Evolutionary conservation across 2,329 filamentous ascomycete species (phyloP).

Genomic region (Fusarium clavum): DNA sequence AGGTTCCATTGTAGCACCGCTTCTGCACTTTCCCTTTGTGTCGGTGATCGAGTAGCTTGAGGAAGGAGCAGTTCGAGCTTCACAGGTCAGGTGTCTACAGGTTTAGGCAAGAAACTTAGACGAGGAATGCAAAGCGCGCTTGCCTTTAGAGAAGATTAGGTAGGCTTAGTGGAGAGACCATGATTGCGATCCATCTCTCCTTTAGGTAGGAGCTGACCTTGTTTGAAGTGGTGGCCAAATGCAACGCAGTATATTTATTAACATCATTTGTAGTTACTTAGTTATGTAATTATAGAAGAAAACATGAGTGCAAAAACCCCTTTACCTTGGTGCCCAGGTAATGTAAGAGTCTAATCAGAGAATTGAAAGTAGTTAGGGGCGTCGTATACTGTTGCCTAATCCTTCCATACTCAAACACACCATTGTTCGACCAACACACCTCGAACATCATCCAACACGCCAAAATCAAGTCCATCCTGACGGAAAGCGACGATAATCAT

Average conservation of each 20-base stretch:
- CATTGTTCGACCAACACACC: conserved; percentile 55
- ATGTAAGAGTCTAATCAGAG: neutral
- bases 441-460: conserved; percentile 51
- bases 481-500: conserved; percentile 58
- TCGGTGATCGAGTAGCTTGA: neutral
- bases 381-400: neutral
- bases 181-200: neutral
- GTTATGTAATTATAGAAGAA: neutral
- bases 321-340: neutral
- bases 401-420: conserved; percentile 46
- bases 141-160: neutral
- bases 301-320: neutral
- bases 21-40: neutral
- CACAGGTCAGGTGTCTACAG: no score
- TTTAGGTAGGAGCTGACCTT: neutral
- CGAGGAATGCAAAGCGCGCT: neutral
- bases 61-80: neutral
- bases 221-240: neutral
- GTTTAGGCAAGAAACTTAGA: neutral
- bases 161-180: neutral
- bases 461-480: conserved; percentile 57
- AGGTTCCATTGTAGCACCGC: neutral
- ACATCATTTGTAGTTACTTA: neutral
- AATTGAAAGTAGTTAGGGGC: neutral
- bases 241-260: neutral